A percentile compares a stretch with the other conserved stretches of the same genome.
These are phyloP conservation scores for Fusarium sp. DNA, from an alignment of 2,329 filamentous ascomycete genomes.

Conservation along the genomic window DNA sequence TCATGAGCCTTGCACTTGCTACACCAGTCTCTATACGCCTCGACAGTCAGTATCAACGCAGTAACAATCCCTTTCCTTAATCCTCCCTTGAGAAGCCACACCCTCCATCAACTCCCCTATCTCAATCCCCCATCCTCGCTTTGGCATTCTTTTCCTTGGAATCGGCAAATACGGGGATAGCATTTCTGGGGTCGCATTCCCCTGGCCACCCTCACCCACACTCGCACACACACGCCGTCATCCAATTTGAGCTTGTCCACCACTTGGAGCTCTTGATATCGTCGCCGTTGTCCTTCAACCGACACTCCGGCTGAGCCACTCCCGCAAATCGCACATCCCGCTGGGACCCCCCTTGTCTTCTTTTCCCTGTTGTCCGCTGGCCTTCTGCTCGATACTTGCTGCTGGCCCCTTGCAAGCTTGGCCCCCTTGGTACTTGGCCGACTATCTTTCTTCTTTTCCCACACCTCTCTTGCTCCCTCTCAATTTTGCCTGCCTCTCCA, in stretches of 20 bases:
- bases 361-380: conserved; percentile 23
- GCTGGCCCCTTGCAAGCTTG: conserved; percentile 31
- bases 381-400: conserved; percentile 11
- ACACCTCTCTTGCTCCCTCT: conserved; percentile 34
- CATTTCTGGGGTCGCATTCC: conserved; percentile 32
- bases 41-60: conserved; percentile 9
- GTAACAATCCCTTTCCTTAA: conserved; percentile 20
- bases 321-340: conserved; percentile 39
- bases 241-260: conserved; percentile 37
- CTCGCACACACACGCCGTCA: conserved; percentile 23
- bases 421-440: conserved; percentile 25
- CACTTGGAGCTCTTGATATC: conserved; percentile 36
- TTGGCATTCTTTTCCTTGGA: conserved; percentile 34
- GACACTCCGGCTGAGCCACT: conserved; percentile 37
- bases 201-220: conserved; percentile 23
- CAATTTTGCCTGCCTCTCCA: conserved; percentile 29
- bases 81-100: conserved; percentile 33
- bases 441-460: conserved; percentile 31
- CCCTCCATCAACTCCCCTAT: conserved; percentile 29
- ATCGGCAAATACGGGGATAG: conserved; percentile 24
- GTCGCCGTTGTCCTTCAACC: conserved; percentile 12
- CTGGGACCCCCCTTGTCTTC: conserved; percentile 29
- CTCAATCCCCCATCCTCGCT: conserved; percentile 24
- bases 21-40: background rate
- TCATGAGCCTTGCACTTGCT: background rate